Percentiles rank a stretch among this genome's conserved stretches.
These are phyloP conservation scores for Neofusicoccum parvum DNA, from an alignment of 2,329 filamentous ascomycete species.

Conservation along the genomic window DNA sequence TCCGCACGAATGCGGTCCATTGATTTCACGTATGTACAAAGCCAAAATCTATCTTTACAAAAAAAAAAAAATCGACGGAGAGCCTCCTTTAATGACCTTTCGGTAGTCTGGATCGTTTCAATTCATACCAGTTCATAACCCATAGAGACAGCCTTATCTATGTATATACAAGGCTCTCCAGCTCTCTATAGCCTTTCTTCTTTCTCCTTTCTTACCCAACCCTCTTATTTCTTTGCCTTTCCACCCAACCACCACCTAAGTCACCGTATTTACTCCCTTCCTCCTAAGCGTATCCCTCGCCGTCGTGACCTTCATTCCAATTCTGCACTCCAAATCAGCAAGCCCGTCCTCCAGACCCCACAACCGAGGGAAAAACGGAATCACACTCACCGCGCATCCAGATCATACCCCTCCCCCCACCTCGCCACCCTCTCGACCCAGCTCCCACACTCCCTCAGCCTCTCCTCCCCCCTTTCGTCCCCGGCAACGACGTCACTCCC, in stretches of 20 bases:
- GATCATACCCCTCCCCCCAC: conserved; percentile 68
- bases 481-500: conserved; percentile 40
- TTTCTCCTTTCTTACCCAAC: too few relatives aligned
- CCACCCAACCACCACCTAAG: background rate
- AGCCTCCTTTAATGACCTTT: too few relatives aligned
- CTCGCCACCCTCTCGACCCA: conserved; percentile 68
- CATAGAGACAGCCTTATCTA: background rate
- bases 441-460: conserved; percentile 63
- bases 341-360: background rate
- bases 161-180: background rate
- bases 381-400: conserved; percentile 64
- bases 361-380: background rate
- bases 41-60: too few relatives aligned
- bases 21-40: too few relatives aligned
- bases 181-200: background rate
- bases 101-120: too few relatives aligned
- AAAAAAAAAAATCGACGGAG: too few relatives aligned
- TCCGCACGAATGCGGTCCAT: too few relatives aligned
- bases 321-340: conserved; percentile 33
- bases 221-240: background rate
- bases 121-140: too few relatives aligned
- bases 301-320: conserved; percentile 73
- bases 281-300: conserved; percentile 64
- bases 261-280: conserved; percentile 26
- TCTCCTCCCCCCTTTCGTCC: conserved; percentile 36